A percentile compares a stretch with the other conserved stretches of the same genome.
These are phyloP conservation scores for Phialemonium atrogriseum DNA, from an alignment of 2,329 filamentous ascomycete genomes.

Conservation along the genomic window DNA sequence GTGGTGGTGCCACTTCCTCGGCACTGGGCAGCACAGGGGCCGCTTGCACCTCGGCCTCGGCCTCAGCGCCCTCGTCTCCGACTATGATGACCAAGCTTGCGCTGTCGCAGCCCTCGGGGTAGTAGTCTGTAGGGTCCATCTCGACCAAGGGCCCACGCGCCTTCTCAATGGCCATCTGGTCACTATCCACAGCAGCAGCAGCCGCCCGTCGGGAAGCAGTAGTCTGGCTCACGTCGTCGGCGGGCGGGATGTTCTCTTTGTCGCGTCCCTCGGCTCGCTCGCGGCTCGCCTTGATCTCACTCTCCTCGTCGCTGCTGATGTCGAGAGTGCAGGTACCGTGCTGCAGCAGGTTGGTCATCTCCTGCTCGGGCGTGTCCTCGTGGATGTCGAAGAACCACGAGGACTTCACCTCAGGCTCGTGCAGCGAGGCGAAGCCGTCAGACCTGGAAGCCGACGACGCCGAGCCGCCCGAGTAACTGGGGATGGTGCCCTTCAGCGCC, in stretches of 20 bases:
- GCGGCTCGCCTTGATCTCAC: slow-evolving; percentile 41
- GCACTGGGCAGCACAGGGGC: slow-evolving; percentile 3
- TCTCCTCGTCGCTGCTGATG: slow-evolving; percentile 82
- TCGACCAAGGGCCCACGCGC: slow-evolving; percentile 58
- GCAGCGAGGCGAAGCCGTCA: slow-evolving; percentile 24
- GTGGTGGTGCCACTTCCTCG: slow-evolving; percentile 1
- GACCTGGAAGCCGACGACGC: slow-evolving; percentile 19
- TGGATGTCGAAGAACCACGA: slow-evolving; percentile 92
- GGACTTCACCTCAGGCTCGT: slow-evolving; percentile 45
- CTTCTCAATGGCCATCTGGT: slow-evolving; percentile 55
- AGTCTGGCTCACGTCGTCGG: slow-evolving; percentile 54
- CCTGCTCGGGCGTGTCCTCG: slow-evolving; percentile 82
- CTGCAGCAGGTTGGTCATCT: slow-evolving; percentile 87
- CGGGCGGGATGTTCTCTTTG: slow-evolving; percentile 90
- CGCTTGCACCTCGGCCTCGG: slow-evolving; percentile 8
- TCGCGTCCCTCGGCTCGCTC: slow-evolving; percentile 55
- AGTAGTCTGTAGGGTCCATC: slow-evolving; percentile 60
- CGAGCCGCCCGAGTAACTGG: slow-evolving; percentile 44
- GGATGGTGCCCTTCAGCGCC: slow-evolving; percentile 68
- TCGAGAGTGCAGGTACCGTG: slow-evolving; percentile 82
- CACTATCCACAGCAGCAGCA: slow-evolving; percentile 20
- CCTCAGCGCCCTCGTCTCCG: slow-evolving; percentile 42
- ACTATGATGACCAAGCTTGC: slow-evolving; percentile 53
- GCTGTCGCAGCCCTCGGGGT: slow-evolving; percentile 56
- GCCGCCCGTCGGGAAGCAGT: slow-evolving; percentile 25